A percentile compares a stretch with the other conserved stretches of the same genome.
These are phyloP conservation scores for Ophiognomonia clavigignenti-juglandacearum DNA, from an alignment of 2,329 filamentous ascomycete genomes.

Conservation along the genomic window DNA sequence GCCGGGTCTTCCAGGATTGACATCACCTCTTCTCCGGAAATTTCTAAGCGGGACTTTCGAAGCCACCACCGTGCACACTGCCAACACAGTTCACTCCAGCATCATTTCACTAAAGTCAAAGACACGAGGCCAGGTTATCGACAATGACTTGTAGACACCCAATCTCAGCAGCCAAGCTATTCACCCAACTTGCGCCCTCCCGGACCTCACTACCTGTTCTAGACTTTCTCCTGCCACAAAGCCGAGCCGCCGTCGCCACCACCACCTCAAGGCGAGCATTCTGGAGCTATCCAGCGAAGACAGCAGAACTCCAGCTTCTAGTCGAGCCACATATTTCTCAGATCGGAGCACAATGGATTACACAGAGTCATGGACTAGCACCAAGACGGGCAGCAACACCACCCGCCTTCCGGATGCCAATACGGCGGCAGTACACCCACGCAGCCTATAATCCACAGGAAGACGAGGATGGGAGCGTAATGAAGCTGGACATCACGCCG, in stretches of 20 bases:
- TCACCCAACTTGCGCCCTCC: slow-evolving; percentile 25
- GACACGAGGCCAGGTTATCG: no score
- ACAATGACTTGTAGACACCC: slow-evolving; percentile 13
- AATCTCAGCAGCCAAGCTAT: slow-evolving; percentile 25
- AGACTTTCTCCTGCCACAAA: slow-evolving; percentile 35
- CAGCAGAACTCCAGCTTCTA: neutral
- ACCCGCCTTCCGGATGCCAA: slow-evolving; percentile 30
- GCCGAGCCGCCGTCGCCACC: neutral
- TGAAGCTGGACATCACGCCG: slow-evolving; percentile 78
- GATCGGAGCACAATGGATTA: neutral
- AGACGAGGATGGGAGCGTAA: slow-evolving; percentile 80
- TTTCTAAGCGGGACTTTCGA: slow-evolving; percentile 4
- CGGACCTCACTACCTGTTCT: slow-evolving; percentile 27
- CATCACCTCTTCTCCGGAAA: slow-evolving; percentile 2
- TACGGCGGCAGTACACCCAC: slow-evolving; percentile 35
- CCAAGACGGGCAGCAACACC: neutral
- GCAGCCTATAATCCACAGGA: slow-evolving; percentile 65
- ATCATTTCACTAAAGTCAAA: neutral
- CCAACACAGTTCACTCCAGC: no score
- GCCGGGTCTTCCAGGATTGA: neutral
- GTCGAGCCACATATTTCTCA: neutral
- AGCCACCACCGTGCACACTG: neutral
- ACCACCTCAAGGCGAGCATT: slow-evolving; percentile 16
- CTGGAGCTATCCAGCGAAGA: slow-evolving; percentile 2
- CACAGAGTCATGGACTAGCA: neutral